phyloP scores from a whole-genome alignment of 176 grass and related monocot genomes.

The Dactylis glomerata region DNA sequence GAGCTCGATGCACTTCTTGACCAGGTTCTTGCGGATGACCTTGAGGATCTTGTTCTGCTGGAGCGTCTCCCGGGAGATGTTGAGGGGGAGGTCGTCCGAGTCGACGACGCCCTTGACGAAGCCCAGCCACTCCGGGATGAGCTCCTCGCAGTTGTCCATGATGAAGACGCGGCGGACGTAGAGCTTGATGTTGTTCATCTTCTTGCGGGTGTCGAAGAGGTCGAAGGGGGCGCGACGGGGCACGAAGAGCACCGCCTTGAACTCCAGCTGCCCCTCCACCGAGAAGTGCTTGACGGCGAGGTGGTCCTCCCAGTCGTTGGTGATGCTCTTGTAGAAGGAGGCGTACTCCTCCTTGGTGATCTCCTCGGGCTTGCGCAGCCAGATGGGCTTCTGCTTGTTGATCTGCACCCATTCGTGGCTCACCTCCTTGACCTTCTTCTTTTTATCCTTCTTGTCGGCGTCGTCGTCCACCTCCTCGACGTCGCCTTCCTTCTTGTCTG shows the following conservation, averaged over 20 bases:
- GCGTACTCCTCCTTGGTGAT: conserved; percentile 62
- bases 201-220: conserved; percentile 53
- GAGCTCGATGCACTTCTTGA: conserved; percentile 62
- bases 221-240: conserved; percentile 57
- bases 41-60: conserved; percentile 75
- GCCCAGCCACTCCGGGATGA: conserved; percentile 54
- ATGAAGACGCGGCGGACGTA: conserved; percentile 68
- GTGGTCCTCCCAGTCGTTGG: conserved; percentile 61
- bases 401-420: conserved; percentile 50
- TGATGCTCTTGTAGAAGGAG: conserved; percentile 66
- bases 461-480: conserved; percentile 35
- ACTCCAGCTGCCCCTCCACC: conserved; percentile 59
- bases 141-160: conserved; percentile 68
- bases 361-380: conserved; percentile 64
- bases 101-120: conserved; percentile 69
- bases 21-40: conserved; percentile 48
- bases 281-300: conserved; percentile 69
- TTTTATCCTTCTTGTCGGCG: background rate
- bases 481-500: conserved; percentile 30
- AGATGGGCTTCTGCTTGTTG: conserved; percentile 76
- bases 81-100: conserved; percentile 59
- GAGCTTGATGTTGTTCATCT: conserved; percentile 69
- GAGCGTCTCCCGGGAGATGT: conserved; percentile 51
- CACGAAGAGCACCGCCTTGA: conserved; percentile 59
- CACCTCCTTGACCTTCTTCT: conserved; percentile 59